phyloP scores from a whole-genome alignment of 768 basidiomycete genomes.

The Mrakia hoshinonis region DNA sequence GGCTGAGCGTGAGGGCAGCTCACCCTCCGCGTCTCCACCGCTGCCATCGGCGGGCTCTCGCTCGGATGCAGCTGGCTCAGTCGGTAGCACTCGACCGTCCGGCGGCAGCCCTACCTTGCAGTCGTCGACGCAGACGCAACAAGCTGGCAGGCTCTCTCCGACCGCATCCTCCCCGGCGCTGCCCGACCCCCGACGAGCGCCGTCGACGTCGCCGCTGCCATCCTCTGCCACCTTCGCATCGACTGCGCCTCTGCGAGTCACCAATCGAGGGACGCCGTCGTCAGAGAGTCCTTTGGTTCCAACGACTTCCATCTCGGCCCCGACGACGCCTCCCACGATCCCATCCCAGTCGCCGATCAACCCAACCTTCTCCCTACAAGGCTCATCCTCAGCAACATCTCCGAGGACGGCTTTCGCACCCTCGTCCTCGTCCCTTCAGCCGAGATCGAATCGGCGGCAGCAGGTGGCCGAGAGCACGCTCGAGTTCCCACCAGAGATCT shows the following conservation, averaged over 20 bases:
- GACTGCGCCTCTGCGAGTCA: conserved; percentile 2
- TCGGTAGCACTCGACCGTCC: background rate
- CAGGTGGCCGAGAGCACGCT: conserved; percentile 3
- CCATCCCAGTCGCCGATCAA: background rate
- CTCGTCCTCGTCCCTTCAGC: background rate
- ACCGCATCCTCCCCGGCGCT: background rate
- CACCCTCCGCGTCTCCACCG: background rate
- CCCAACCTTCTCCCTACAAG: background rate
- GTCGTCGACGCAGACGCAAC: background rate
- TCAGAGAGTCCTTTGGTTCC: background rate
- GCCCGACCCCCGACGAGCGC: conserved; percentile 1
- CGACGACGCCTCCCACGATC: background rate
- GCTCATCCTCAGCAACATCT: background rate
- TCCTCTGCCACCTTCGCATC: background rate
- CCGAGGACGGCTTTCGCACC: background rate
- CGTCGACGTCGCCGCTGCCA: background rate
- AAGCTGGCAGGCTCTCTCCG: background rate
- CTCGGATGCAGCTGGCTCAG: too few relatives aligned
- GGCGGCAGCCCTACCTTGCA: too few relatives aligned
- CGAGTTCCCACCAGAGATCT: background rate
- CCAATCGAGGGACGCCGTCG: background rate
- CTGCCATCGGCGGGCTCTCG: background rate
- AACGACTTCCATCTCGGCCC: background rate
- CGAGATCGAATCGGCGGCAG: background rate
- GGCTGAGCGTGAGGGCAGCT: background rate